Conservation (phyloP, 2,329 filamentous ascomycete species). For the Claviceps sp. region DNA sequence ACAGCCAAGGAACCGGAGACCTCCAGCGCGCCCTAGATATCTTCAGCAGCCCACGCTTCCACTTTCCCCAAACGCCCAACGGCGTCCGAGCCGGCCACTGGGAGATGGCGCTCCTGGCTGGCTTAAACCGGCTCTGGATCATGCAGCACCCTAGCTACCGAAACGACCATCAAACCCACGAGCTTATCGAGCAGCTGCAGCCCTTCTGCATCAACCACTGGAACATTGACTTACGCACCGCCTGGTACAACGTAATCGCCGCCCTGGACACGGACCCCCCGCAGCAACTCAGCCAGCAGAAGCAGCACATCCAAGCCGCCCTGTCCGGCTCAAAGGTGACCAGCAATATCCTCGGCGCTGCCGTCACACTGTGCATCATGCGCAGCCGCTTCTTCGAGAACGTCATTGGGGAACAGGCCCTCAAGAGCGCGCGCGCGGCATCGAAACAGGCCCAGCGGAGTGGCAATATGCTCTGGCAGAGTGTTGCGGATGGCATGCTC, state of each 20-base stretch:
- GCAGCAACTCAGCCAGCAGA: conserved; percentile 60
- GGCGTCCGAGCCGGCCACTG: conserved; percentile 38
- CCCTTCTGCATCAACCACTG: conserved; percentile 54
- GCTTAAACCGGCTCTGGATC: conserved; percentile 59
- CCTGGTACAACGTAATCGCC: conserved; percentile 63
- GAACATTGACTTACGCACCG: conserved; percentile 63
- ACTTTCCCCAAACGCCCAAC: conserved; percentile 23
- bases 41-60: conserved; percentile 50
- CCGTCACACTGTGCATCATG: conserved; percentile 76
- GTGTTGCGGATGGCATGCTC: conserved; percentile 67
- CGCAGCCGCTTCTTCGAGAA: conserved; percentile 69
- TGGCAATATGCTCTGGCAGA: conserved; percentile 63
- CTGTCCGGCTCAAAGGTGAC: conserved; percentile 56
- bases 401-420: conserved; percentile 66
- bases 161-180: conserved; percentile 43
- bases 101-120: conserved; percentile 53
- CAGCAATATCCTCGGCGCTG: conserved; percentile 66
- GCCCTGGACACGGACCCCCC: conserved; percentile 48
- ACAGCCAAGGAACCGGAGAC: conserved; percentile 64
- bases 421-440: conserved; percentile 62
- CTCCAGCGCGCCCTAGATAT: conserved; percentile 52
- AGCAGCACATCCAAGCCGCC: conserved; percentile 62
- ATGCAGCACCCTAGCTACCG: conserved; percentile 48
- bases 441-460: conserved; percentile 54
- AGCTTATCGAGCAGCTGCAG: conserved; percentile 52